These are phyloP conservation scores for Silene vulgaris DNA, from an alignment of 179 eudicot species.

Conservation along the genomic window DNA sequence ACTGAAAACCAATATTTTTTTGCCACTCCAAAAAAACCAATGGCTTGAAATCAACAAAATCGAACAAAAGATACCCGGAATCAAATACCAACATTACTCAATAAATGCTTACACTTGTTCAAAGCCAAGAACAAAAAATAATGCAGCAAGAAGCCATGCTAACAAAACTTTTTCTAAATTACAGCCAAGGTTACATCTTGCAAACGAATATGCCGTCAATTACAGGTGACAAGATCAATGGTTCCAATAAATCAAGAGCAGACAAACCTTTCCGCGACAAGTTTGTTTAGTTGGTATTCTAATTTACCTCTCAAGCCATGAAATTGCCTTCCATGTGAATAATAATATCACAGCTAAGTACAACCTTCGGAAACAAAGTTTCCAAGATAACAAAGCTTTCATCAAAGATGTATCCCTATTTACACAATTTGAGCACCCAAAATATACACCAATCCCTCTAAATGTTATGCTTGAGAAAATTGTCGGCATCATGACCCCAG, in stretches of 20 bases:
- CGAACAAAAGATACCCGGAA: too few species aligned
- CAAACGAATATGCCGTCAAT: constrained; percentile 16
- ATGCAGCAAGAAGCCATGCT: not conserved
- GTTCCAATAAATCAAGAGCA: constrained; percentile 24
- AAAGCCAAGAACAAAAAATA: not conserved
- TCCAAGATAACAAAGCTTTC: constrained; percentile 3
- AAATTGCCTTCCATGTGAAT: constrained; percentile 10
- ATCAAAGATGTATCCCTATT: constrained; percentile 15
- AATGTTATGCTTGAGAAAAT: too few species aligned
- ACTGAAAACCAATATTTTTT: too few species aligned
- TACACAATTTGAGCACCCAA: constrained; percentile 23
- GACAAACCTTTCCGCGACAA: not conserved
- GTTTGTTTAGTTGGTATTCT: not conserved
- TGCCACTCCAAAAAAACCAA: too few species aligned
- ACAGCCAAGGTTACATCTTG: constrained; percentile 21
- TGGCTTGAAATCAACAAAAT: too few species aligned
- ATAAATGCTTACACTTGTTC: too few species aligned
- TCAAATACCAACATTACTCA: too few species aligned
- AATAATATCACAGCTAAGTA: constrained; percentile 19
- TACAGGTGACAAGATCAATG: constrained; percentile 21
- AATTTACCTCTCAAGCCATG: not conserved
- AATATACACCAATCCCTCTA: too few species aligned
- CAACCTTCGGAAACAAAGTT: constrained; percentile 10
- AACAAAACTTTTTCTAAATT: constrained; percentile 13
- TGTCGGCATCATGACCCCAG: not conserved